A percentile compares a stretch with the other conserved stretches of the same genome.
Evolutionary conservation across 768 basidiomycete species (phyloP).

Genomic region (Chalciporus pseudorubinellus): DNA sequence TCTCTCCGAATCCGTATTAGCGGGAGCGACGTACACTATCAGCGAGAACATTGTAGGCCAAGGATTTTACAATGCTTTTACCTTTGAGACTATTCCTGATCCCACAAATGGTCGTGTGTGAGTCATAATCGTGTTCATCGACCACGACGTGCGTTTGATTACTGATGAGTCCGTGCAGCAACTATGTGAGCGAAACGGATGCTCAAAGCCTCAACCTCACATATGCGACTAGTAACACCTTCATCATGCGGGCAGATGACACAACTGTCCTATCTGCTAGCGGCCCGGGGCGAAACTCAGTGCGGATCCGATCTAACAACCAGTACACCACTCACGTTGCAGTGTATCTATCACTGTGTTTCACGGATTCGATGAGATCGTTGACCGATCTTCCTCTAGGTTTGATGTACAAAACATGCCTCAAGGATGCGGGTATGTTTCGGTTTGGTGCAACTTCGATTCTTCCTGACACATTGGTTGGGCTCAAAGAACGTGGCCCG

Average conservation of each 20-base stretch:
- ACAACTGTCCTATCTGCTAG: conserved; percentile 27
- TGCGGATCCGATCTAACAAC: conserved; percentile 32
- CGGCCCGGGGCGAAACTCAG: conserved; percentile 37
- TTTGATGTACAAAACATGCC: conserved; percentile 39
- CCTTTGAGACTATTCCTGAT: conserved; percentile 33
- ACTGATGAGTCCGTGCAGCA: conserved; percentile 19
- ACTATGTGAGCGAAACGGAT: conserved; percentile 32
- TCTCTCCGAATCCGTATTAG: conserved; percentile 14
- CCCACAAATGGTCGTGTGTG: conserved; percentile 39
- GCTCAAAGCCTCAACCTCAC: conserved; percentile 30
- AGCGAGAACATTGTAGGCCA: conserved; percentile 30
- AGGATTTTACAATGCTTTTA: conserved; percentile 32
- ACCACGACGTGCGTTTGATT: neutral
- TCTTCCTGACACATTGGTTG: neutral
- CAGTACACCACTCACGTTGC: conserved; percentile 35
- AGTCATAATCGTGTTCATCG: conserved; percentile 7
- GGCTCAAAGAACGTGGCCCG: conserved; percentile 35
- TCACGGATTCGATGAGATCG: neutral
- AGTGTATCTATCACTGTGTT: conserved; percentile 21
- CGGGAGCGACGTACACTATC: conserved; percentile 28
- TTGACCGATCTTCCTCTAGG: conserved; percentile 9
- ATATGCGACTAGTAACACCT: conserved; percentile 24
- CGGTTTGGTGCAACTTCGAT: no score
- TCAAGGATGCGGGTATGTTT: conserved; percentile 32
- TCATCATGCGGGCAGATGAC: conserved; percentile 38